These are phyloP conservation scores for Boletus tylopilopsis DNA, from an alignment of 768 basidiomycete genomes.

Conservation along the genomic window DNA sequence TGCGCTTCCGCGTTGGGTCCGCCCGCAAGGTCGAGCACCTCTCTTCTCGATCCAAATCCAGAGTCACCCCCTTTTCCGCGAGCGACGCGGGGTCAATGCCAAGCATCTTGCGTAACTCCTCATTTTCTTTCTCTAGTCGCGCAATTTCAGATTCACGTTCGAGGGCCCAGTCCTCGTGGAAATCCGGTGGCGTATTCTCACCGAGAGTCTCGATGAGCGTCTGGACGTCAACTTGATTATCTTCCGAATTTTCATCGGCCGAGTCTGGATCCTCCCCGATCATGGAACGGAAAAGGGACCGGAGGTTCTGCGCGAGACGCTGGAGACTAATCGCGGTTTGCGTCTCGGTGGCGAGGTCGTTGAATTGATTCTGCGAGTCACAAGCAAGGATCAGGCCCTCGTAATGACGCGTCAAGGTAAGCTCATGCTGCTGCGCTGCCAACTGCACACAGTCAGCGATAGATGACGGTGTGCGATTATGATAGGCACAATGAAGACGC, in stretches of 20 bases:
- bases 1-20: slow-evolving; percentile 23
- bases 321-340: slow-evolving; percentile 65
- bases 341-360: slow-evolving; percentile 55
- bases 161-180: slow-evolving; percentile 75
- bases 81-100: slow-evolving; percentile 64
- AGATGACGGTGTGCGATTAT: neutral
- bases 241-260: slow-evolving; percentile 25
- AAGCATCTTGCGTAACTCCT: slow-evolving; percentile 66
- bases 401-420: slow-evolving; percentile 85
- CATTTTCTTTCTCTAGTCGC: slow-evolving; percentile 81
- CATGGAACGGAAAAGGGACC: slow-evolving; percentile 68
- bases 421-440: slow-evolving; percentile 89
- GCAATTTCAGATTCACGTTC: slow-evolving; percentile 86
- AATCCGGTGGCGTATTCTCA: slow-evolving; percentile 35
- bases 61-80: slow-evolving; percentile 46
- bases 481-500: too few species aligned
- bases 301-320: slow-evolving; percentile 66
- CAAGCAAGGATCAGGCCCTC: slow-evolving; percentile 71
- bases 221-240: slow-evolving; percentile 40
- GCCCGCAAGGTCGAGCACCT: slow-evolving; percentile 25
- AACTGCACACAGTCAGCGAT: slow-evolving; percentile 43
- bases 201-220: slow-evolving; percentile 43
- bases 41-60: slow-evolving; percentile 47
- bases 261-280: slow-evolving; percentile 51
- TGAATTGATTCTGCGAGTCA: slow-evolving; percentile 52